Percentiles rank a stretch among this genome's conserved stretches.
Conservation (phyloP, 2,329 filamentous ascomycete species). For the Akanthomyces uredinophilus region DNA sequence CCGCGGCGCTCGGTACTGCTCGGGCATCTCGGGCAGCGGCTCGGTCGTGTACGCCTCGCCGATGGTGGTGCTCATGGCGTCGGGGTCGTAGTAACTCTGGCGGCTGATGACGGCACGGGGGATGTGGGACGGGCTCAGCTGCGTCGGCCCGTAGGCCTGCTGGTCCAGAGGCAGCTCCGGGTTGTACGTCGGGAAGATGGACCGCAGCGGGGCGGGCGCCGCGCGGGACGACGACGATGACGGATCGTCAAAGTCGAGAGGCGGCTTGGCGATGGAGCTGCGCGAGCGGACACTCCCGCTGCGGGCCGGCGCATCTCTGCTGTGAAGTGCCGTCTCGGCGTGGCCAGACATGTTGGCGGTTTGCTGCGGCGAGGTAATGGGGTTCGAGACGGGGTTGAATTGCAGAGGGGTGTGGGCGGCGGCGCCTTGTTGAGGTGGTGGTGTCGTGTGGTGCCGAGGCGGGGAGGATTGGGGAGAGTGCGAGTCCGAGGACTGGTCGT, state of each 20-base stretch:
- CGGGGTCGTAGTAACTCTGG: slow-evolving; percentile 45
- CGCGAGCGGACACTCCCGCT: slow-evolving; percentile 46
- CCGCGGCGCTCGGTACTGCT: neutral
- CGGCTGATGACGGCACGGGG: slow-evolving; percentile 61
- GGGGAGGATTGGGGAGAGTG: slow-evolving; percentile 20
- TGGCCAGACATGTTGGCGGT: slow-evolving; percentile 39
- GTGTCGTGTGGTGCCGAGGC: slow-evolving; percentile 28
- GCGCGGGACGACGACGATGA: slow-evolving; percentile 19
- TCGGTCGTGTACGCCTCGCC: slow-evolving; percentile 7
- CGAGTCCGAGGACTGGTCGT: slow-evolving; percentile 11
- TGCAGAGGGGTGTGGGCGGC: slow-evolving; percentile 24
- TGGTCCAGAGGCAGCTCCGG: slow-evolving; percentile 59
- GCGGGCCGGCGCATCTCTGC: slow-evolving; percentile 45
- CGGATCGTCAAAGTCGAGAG: slow-evolving; percentile 27
- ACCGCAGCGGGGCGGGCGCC: slow-evolving; percentile 47
- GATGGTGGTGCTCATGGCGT: slow-evolving; percentile 3
- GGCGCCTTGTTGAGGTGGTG: slow-evolving; percentile 22
- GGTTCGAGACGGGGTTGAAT: slow-evolving; percentile 18
- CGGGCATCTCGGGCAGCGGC: slow-evolving; percentile 13
- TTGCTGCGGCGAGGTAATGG: slow-evolving; percentile 22
- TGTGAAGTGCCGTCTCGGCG: slow-evolving; percentile 47
- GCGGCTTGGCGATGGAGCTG: slow-evolving; percentile 54
- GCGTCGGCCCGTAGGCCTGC: slow-evolving; percentile 66
- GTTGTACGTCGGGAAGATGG: slow-evolving; percentile 74
- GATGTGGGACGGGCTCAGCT: slow-evolving; percentile 58